phyloP scores from a whole-genome alignment of 257 asterid species.

The Gardenia jasminoides region DNA sequence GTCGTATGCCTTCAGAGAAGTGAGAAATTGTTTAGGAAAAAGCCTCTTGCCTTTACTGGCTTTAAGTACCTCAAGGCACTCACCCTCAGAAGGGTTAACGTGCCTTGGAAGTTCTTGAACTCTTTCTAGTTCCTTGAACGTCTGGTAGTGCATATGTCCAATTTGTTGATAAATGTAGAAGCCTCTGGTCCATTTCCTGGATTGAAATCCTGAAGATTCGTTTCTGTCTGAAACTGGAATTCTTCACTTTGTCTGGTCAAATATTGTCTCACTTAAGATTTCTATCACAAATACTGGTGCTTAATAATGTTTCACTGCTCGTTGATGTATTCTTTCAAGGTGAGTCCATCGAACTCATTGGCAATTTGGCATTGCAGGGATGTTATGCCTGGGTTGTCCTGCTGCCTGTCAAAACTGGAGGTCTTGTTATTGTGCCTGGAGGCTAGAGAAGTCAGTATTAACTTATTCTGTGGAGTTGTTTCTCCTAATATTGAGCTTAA shows the following conservation, averaged over 20 bases:
- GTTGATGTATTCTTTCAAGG: constrained; percentile 26
- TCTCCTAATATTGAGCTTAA: too few relatives aligned
- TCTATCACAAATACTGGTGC: background rate
- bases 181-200: constrained; percentile 31
- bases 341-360: background rate
- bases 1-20: too few relatives aligned
- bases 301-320: constrained; percentile 44
- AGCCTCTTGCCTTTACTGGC: too few relatives aligned
- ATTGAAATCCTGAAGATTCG: constrained; percentile 41
- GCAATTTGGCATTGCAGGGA: too few relatives aligned
- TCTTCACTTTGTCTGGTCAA: constrained; percentile 36
- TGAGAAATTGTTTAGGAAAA: too few relatives aligned
- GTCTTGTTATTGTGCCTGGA: background rate
- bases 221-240: constrained; percentile 24
- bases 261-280: constrained; percentile 37
- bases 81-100: constrained; percentile 31
- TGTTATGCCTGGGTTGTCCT: background rate
- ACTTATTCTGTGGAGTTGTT: too few relatives aligned
- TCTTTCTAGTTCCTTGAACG: constrained; percentile 19
- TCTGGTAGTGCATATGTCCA: constrained; percentile 36
- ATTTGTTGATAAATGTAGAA: constrained; percentile 30
- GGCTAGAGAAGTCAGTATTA: background rate
- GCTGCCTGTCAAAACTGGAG: background rate
- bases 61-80: constrained; percentile 36
- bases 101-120: too few relatives aligned